These are phyloP conservation scores for Neoboletus magnificus DNA, from an alignment of 768 basidiomycete genomes.

Conservation along the genomic window DNA sequence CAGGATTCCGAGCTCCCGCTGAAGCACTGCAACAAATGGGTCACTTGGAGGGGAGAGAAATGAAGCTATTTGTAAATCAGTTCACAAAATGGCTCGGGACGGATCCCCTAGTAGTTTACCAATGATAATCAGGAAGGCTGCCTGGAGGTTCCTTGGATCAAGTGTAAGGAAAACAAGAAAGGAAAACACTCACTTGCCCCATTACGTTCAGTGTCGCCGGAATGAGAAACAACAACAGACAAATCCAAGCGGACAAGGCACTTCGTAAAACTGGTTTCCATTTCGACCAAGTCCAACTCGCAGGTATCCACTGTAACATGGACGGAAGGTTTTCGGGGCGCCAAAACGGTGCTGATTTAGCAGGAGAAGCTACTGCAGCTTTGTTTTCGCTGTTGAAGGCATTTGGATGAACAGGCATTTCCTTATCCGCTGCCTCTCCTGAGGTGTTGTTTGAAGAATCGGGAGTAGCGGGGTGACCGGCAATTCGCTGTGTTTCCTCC, in stretches of 20 bases:
- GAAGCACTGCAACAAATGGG: constrained; percentile 64
- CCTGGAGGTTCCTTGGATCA: constrained; percentile 36
- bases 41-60: constrained; percentile 67
- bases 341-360: neutral
- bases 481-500: neutral
- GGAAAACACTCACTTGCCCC: constrained; percentile 47
- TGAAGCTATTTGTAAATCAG: constrained; percentile 38
- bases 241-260: constrained; percentile 59
- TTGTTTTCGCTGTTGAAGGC: neutral
- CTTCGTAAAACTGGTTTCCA: constrained; percentile 63
- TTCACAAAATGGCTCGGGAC: neutral
- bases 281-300: constrained; percentile 55
- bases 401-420: neutral
- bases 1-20: constrained; percentile 60
- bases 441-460: neutral
- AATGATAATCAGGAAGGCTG: constrained; percentile 61
- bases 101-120: constrained; percentile 34
- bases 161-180: neutral
- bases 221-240: constrained; percentile 57
- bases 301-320: constrained; percentile 51
- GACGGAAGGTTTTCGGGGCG: constrained; percentile 23
- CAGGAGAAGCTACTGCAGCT: neutral
- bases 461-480: neutral
- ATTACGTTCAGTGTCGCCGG: constrained; percentile 44
- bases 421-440: neutral